A percentile compares a stretch with the other conserved stretches of the same genome.
Conservation (phyloP, 2,329 filamentous ascomycete species). For the Boeremia lycopersici region DNA sequence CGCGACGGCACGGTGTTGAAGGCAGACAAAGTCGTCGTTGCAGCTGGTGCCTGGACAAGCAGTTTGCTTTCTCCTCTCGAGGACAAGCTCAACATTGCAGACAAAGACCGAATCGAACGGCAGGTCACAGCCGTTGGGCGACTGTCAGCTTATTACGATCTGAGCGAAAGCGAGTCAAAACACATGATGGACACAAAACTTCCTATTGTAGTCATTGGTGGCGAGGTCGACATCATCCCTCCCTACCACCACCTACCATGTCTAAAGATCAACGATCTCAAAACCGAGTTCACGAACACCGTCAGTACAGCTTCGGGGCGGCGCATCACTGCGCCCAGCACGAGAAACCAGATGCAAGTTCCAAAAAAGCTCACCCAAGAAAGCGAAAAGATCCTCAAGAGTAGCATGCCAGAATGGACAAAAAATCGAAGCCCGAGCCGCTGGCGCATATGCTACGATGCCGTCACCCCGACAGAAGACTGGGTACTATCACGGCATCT, state of each 20-base stretch:
- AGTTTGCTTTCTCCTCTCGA: slow-evolving; percentile 58
- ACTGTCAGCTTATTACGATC: slow-evolving; percentile 62
- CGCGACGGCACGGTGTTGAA: slow-evolving; percentile 53
- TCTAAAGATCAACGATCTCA: slow-evolving; percentile 67
- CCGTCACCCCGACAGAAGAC: slow-evolving; percentile 66
- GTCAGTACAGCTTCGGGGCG: slow-evolving; percentile 55
- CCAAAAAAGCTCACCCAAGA: slow-evolving; percentile 52
- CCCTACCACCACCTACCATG: slow-evolving; percentile 54
- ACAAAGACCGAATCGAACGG: slow-evolving; percentile 55
- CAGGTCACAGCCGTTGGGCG: slow-evolving; percentile 65
- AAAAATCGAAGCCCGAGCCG: slow-evolving; percentile 44
- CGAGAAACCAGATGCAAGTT: slow-evolving; percentile 52
- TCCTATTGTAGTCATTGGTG: slow-evolving; percentile 61
- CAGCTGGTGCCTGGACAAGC: slow-evolving; percentile 64
- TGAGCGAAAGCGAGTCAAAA: slow-evolving; percentile 55
- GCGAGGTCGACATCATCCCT: slow-evolving; percentile 55
- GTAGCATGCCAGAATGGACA: slow-evolving; percentile 43
- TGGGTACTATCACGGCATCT: slow-evolving; percentile 63
- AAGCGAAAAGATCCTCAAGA: slow-evolving; percentile 37
- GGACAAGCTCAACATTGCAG: slow-evolving; percentile 50
- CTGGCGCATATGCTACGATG: slow-evolving; percentile 63
- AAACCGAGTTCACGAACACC: slow-evolving; percentile 62
- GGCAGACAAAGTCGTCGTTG: slow-evolving; percentile 61
- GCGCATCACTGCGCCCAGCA: slow-evolving; percentile 59
- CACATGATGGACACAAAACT: slow-evolving; percentile 55